Conservation (phyloP, 768 basidiomycete genomes). For the Amanita subjunquillea region DNA sequence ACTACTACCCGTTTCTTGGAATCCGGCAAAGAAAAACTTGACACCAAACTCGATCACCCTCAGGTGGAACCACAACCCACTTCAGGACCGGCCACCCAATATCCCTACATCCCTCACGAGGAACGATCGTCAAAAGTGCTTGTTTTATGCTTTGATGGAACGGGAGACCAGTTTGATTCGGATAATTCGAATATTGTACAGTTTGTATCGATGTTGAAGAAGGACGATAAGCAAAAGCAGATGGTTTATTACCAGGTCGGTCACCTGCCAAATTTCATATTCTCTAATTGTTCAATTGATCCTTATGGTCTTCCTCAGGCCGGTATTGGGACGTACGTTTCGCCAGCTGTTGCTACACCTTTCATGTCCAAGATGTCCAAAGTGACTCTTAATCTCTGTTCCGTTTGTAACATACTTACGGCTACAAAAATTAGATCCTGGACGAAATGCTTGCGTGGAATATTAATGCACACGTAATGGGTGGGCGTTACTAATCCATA, state of each 20-base stretch:
- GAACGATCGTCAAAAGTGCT: not conserved
- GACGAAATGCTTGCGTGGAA: conserved; percentile 40
- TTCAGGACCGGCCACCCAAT: not conserved
- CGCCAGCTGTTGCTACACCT: conserved; percentile 32
- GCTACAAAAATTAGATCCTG: conserved; percentile 16
- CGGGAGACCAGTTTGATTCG: conserved; percentile 26
- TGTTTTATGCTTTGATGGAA: conserved; percentile 42
- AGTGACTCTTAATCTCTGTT: conserved; percentile 11
- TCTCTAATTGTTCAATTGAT: not conserved
- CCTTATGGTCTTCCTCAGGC: conserved; percentile 19
- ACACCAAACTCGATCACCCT: not conserved
- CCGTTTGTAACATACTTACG: not conserved
- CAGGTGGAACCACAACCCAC: not conserved
- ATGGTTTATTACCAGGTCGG: conserved; percentile 47
- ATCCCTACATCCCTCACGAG: not conserved
- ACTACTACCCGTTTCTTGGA: too few relatives aligned
- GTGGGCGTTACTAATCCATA: conserved; percentile 12
- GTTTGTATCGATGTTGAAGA: conserved; percentile 40
- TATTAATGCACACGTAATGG: conserved; percentile 42
- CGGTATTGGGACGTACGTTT: conserved; percentile 44
- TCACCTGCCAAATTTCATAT: not conserved
- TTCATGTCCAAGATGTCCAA: conserved; percentile 32
- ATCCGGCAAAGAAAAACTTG: too few relatives aligned
- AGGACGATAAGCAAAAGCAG: conserved; percentile 37
- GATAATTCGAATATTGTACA: conserved; percentile 43